Evolutionary conservation across 2,329 filamentous ascomycete species (phyloP), one percentile per base, ranked within the genome.

Genomic region (Aspergillus tubingensis): DNA sequence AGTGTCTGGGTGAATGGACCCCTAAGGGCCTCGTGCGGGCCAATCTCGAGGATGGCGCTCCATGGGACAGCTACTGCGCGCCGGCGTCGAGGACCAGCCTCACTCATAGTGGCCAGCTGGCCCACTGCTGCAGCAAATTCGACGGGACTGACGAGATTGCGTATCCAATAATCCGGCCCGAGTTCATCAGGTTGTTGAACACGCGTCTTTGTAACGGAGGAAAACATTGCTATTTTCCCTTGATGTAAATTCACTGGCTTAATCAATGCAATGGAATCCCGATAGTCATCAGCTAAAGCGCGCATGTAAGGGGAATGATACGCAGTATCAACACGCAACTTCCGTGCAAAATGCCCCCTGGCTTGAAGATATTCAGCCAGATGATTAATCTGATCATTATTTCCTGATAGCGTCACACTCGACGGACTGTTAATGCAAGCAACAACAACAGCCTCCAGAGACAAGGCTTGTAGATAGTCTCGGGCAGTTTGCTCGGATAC

Each of bases 391-490:
- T 75, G 77, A 0, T 74, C 70, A 49, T 79, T 74, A 50, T 84
- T 80, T 10, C 84, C 83, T 0, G 83, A 85, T 0, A 84, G 76
- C 0, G 84, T 59, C 68, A 74, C 70, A 8, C 61, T 62, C 3
- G 49, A 52, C 6, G 49, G 49, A 17, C 49, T 52, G n/a, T 52
- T 52, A 11, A 52, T 17, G 49, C 25, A 32, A 15, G 49, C 49
- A 5, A 52, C 49, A 5, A 52, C 49, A 7, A 36, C 27, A 13
- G 15, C 7, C 17, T 52, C 21, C 8, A 23, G n/a, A n/a, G 3
- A 25, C 3, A 56, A 17, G 21, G 25, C 6, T 1, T 36, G 11
- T 5, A 56, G 23, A 21, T 36, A 49, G 8, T 36, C n/a, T 19
- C 25, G 25, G 27, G 54, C 54, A 2, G 48, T n/a, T 7, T 30